Conservation (phyloP, 2,329 filamentous ascomycete genomes). For the Phialophora chinensis region DNA sequence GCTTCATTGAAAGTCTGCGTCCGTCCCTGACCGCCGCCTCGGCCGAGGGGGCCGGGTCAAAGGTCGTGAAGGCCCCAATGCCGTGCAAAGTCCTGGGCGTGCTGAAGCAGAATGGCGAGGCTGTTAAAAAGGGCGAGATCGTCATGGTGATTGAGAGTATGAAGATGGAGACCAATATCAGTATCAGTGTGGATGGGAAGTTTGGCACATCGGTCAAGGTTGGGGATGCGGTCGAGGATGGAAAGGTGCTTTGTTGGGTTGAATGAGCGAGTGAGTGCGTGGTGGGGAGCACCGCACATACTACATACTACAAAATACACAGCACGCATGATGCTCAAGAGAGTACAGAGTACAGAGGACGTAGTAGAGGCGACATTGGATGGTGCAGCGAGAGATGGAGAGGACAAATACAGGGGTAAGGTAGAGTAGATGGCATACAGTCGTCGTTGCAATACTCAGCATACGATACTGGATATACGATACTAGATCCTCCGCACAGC, state of each 20-base stretch:
- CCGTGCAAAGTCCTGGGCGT: conserved; percentile 47
- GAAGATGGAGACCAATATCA: conserved; percentile 51
- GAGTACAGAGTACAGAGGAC: too few relatives aligned
- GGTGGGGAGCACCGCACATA: too few relatives aligned
- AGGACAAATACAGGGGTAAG: too few relatives aligned
- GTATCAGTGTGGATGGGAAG: conserved; percentile 40
- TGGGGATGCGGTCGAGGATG: conserved; percentile 46
- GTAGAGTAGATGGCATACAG: too few relatives aligned
- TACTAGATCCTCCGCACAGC: too few relatives aligned
- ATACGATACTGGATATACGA: too few relatives aligned
- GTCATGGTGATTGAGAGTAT: conserved; percentile 52
- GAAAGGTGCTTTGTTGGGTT: conserved; percentile 42
- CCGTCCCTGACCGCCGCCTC: conserved; percentile 26
- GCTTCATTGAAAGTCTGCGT: conserved; percentile 41
- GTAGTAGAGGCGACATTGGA: too few relatives aligned
- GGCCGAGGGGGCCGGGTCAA: conserved; percentile 24
- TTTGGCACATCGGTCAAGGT: conserved; percentile 42
- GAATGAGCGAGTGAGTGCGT: conserved; percentile 7
- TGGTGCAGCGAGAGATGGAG: too few relatives aligned
- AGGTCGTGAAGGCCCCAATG: conserved; percentile 43
- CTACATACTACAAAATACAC: too few relatives aligned
- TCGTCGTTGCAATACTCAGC: too few relatives aligned
- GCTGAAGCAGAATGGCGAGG: conserved; percentile 43
- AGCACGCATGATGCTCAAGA: too few relatives aligned
- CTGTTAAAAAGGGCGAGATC: conserved; percentile 43